Conservation (phyloP, 495 filamentous ascomycete genomes). For the Annulohypoxylon bovei region DNA sequence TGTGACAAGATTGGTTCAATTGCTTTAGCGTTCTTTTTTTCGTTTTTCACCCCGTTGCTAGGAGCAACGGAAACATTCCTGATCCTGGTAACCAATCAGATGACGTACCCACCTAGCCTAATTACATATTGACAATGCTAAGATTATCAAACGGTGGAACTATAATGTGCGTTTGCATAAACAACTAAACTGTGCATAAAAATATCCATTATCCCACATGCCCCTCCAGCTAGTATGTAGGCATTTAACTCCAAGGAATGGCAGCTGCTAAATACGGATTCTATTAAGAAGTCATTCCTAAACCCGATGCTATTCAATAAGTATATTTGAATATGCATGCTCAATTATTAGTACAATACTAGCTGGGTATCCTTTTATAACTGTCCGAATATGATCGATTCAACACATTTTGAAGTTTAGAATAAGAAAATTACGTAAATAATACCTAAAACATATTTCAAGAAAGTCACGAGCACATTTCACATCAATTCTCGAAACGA, state of each 20-base stretch:
- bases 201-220: background rate
- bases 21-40: conserved; percentile 28
- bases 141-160: background rate
- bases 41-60: conserved; percentile 38
- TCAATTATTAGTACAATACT: background rate
- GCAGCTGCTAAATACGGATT: background rate
- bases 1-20: conserved; percentile 13
- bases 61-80: conserved; percentile 37
- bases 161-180: background rate
- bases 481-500: background rate
- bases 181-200: background rate
- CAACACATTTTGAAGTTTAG: too few relatives aligned
- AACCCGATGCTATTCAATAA: background rate
- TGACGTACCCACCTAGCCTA: background rate
- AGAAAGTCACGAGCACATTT: conserved; percentile 17
- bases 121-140: background rate
- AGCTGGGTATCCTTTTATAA: background rate
- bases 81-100: conserved; percentile 27
- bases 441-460: too few relatives aligned
- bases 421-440: too few relatives aligned
- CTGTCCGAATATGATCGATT: background rate
- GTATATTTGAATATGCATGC: background rate
- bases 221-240: background rate
- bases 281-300: background rate
- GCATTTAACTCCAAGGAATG: background rate